These are phyloP conservation scores for Beverwykella pulmonaria DNA, from an alignment of 495 filamentous ascomycete genomes.

Conservation along the genomic window DNA sequence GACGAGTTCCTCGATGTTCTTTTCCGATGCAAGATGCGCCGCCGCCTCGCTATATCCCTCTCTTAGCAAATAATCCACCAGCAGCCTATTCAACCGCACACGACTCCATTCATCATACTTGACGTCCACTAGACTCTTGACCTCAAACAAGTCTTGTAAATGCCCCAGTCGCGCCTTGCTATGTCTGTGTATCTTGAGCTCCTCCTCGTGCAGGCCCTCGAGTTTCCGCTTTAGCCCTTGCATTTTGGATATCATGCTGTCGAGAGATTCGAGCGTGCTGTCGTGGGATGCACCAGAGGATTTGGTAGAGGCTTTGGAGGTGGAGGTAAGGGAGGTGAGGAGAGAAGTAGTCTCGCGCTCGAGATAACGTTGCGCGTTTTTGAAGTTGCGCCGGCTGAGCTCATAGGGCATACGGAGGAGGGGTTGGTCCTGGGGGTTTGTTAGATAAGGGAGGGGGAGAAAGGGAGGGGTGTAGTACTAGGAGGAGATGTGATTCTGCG, in stretches of 20 bases:
- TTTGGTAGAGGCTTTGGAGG: slow-evolving; percentile 55
- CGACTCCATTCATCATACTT: slow-evolving; percentile 92
- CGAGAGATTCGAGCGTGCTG: slow-evolving; percentile 61
- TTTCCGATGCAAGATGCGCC: slow-evolving; percentile 68
- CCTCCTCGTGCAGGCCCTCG: slow-evolving; percentile 72
- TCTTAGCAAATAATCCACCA: slow-evolving; percentile 88
- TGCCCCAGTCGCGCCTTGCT: slow-evolving; percentile 76
- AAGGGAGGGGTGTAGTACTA: slow-evolving; percentile 52
- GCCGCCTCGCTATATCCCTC: slow-evolving; percentile 82
- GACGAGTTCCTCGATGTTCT: slow-evolving; percentile 74
- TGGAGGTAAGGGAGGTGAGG: slow-evolving; percentile 67
- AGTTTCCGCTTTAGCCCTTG: slow-evolving; percentile 87
- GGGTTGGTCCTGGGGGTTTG: slow-evolving; percentile 75
- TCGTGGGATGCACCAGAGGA: slow-evolving; percentile 53
- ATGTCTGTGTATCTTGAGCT: slow-evolving; percentile 70
- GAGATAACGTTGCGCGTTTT: slow-evolving; percentile 76
- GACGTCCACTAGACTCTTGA: slow-evolving; percentile 83
- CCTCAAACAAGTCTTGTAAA: slow-evolving; percentile 73
- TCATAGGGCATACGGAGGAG: slow-evolving; percentile 90
- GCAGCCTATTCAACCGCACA: slow-evolving; percentile 74
- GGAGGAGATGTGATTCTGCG: slow-evolving; percentile 69
- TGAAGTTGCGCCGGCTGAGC: slow-evolving; percentile 89
- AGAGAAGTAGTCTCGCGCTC: slow-evolving; percentile 77
- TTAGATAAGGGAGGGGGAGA: slow-evolving; percentile 4
- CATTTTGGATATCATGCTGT: slow-evolving; percentile 81